Evolutionary conservation across 1,284 basidiomycete species (phyloP).

Genomic region (Phlebopus sp.): DNA sequence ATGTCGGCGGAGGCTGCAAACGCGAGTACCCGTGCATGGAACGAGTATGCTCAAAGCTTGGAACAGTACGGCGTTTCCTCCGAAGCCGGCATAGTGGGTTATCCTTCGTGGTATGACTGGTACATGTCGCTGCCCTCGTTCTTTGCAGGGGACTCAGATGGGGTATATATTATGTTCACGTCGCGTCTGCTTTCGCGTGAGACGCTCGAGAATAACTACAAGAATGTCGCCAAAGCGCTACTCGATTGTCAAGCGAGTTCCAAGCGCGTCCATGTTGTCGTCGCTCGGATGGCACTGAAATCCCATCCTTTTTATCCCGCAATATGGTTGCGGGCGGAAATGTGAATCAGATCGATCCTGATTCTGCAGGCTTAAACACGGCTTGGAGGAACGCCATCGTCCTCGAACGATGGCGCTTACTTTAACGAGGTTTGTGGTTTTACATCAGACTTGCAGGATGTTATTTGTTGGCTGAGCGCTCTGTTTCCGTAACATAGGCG

Average conservation of each 20-base stretch:
- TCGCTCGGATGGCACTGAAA: no score
- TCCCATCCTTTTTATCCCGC: no score
- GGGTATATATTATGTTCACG: slow-evolving; percentile 27
- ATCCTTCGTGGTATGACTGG: neutral
- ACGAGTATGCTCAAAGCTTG: slow-evolving; percentile 18
- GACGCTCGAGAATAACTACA: slow-evolving; percentile 20
- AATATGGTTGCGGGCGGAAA: slow-evolving; percentile 40
- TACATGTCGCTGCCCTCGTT: slow-evolving; percentile 20
- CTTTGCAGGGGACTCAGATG: slow-evolving; percentile 9
- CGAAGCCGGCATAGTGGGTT: no score
- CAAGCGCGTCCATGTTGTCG: slow-evolving; percentile 1
- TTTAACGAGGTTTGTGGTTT: slow-evolving; percentile 41
- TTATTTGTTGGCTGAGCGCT: neutral
- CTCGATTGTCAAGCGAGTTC: neutral
- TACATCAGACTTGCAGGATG: neutral
- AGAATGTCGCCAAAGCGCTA: slow-evolving; percentile 5
- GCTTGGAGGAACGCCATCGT: slow-evolving; percentile 41
- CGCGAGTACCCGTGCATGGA: slow-evolving; percentile 31
- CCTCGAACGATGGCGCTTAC: slow-evolving; percentile 35
- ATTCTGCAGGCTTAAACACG: slow-evolving; percentile 41
- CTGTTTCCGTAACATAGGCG: slow-evolving; percentile 34
- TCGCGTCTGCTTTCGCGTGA: slow-evolving; percentile 14
- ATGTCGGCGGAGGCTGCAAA: slow-evolving; percentile 31
- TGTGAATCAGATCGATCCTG: slow-evolving; percentile 34
- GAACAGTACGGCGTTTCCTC: no score